Conservation (phyloP, 805 yeast genomes). For the Teunomyces atbi region DNA sequence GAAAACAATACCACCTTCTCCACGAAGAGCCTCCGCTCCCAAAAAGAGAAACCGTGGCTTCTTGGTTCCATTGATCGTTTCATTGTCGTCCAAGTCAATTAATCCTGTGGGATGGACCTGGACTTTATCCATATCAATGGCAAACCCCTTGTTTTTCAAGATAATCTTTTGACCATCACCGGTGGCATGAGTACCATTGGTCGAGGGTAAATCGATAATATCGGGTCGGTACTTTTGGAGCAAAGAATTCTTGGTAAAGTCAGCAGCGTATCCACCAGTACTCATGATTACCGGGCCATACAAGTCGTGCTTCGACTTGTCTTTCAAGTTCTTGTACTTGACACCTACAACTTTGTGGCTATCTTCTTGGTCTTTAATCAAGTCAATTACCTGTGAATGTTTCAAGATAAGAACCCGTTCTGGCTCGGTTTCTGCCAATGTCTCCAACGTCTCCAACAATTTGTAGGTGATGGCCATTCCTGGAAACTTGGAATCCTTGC, state of each 20-base stretch:
- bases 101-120: constrained; percentile 71
- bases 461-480: constrained; percentile 65
- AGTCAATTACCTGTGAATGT: constrained; percentile 35
- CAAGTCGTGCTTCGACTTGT: constrained; percentile 31
- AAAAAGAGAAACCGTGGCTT: constrained; percentile 52
- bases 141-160: constrained; percentile 49
- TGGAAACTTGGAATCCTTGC: constrained; percentile 62
- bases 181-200: constrained; percentile 61
- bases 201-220: constrained; percentile 52
- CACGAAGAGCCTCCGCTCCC: constrained; percentile 66
- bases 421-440: constrained; percentile 44
- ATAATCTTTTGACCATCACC: constrained; percentile 63
- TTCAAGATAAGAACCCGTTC: constrained; percentile 29
- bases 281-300: constrained; percentile 60
- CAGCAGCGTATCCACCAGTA: constrained; percentile 70
- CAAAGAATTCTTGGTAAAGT: constrained; percentile 52
- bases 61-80: constrained; percentile 36
- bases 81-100: constrained; percentile 47
- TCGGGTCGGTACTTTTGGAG: constrained; percentile 59
- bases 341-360: constrained; percentile 27
- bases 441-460: constrained; percentile 49
- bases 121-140: constrained; percentile 63
- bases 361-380: constrained; percentile 31
- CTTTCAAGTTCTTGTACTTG: constrained; percentile 28
- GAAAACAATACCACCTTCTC: constrained; percentile 62